A percentile compares a stretch with the other conserved stretches of the same genome.
Conservation (phyloP, 371 early-diverging fungal species). For the Gilbertella persicaria region DNA sequence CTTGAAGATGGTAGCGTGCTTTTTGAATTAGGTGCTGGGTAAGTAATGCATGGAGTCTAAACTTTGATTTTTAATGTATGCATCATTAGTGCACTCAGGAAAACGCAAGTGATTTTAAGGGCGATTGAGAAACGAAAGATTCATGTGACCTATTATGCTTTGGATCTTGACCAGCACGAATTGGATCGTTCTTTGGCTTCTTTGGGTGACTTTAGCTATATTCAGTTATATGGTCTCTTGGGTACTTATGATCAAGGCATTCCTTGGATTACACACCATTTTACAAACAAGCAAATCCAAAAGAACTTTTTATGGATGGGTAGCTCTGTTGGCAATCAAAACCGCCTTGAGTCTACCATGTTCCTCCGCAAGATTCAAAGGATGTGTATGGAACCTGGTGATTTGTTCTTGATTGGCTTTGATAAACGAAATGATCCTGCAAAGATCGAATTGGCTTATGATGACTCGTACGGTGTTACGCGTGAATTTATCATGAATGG, state of each 20-base stretch:
- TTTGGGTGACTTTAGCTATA: constrained; percentile 47
- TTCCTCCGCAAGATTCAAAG: constrained; percentile 42
- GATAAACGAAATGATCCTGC: constrained; percentile 76
- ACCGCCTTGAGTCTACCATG: constrained; percentile 58
- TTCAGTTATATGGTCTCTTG: constrained; percentile 77
- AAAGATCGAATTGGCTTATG: constrained; percentile 79
- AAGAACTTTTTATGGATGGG: constrained; percentile 89
- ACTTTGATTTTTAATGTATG: constrained; percentile 10
- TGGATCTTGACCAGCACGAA: constrained; percentile 85
- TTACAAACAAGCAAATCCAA: constrained; percentile 39
- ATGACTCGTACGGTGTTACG: constrained; percentile 79
- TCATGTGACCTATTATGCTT: constrained; percentile 83
- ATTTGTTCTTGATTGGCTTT: constrained; percentile 80
- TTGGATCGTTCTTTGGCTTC: constrained; percentile 64
- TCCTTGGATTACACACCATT: constrained; percentile 55
- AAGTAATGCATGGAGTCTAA: too few species aligned
- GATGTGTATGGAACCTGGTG: constrained; percentile 63
- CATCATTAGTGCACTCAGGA: constrained; percentile 73
- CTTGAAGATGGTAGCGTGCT: constrained; percentile 70
- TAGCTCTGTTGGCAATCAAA: constrained; percentile 84
- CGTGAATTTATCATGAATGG: constrained; percentile 87
- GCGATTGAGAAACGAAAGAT: constrained; percentile 67
- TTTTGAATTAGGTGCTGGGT: constrained; percentile 89
- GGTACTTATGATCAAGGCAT: constrained; percentile 90
- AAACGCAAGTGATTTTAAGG: constrained; percentile 78